Conservation (phyloP, 164 flowering plant species). For the Magnolia officinalis region DNA sequence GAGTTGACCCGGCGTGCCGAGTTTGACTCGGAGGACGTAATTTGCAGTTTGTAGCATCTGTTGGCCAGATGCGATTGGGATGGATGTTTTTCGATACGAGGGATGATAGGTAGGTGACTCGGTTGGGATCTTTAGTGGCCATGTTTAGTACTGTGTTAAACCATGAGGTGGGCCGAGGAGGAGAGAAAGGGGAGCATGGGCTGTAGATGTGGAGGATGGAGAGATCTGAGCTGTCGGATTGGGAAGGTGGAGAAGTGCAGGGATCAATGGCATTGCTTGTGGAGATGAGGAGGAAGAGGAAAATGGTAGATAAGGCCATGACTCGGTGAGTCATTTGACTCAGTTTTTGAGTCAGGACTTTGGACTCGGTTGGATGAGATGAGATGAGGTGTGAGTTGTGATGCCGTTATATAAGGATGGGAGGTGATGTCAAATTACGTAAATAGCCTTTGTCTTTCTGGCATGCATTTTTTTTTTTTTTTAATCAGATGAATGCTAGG, state of each 20-base stretch:
- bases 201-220: slow-evolving; percentile 65
- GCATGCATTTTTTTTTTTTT: not conserved
- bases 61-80: slow-evolving; percentile 72
- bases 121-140: slow-evolving; percentile 64
- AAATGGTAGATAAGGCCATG: slow-evolving; percentile 28
- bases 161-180: slow-evolving; percentile 45
- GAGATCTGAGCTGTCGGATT: slow-evolving; percentile 44
- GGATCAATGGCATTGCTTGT: slow-evolving; percentile 29
- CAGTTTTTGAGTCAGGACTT: not conserved
- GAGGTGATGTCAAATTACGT: not conserved
- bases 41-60: slow-evolving; percentile 58
- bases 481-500: too few relatives aligned
- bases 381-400: not conserved
- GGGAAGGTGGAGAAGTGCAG: slow-evolving; percentile 33
- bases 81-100: slow-evolving; percentile 38
- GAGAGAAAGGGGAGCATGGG: slow-evolving; percentile 73
- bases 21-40: slow-evolving; percentile 63
- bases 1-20: slow-evolving; percentile 84
- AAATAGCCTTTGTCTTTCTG: not conserved
- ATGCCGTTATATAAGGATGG: not conserved
- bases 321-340: not conserved
- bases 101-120: slow-evolving; percentile 55
- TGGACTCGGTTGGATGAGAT: not conserved
- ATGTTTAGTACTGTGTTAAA: slow-evolving; percentile 56
- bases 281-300: slow-evolving; percentile 28